Conservation (phyloP, 1,139 yeast species). For the Protomyces inouyei region DNA sequence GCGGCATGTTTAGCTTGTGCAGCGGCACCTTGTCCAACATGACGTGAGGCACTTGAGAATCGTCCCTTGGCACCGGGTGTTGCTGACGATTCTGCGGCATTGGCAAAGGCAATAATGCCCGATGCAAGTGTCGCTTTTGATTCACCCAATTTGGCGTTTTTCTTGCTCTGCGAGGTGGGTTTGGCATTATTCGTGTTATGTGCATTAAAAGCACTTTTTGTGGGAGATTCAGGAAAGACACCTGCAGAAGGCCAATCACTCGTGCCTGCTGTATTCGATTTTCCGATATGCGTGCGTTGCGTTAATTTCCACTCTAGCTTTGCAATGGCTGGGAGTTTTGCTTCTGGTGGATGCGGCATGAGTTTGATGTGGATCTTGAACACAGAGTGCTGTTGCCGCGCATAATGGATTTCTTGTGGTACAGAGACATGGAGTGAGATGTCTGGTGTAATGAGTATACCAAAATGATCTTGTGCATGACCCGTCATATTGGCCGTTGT, state of each 20-base stretch:
- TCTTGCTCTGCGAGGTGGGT: neutral
- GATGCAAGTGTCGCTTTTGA: constrained; percentile 11
- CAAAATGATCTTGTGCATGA: constrained; percentile 45
- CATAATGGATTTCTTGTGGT: constrained; percentile 19
- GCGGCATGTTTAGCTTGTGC: neutral
- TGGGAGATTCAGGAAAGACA: neutral
- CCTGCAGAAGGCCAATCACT: neutral
- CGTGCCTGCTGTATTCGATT: neutral
- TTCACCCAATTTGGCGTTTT: constrained; percentile 1
- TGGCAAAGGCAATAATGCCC: constrained; percentile 1
- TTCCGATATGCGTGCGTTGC: constrained; percentile 7
- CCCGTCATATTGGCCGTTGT: constrained; percentile 15
- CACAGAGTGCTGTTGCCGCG: constrained; percentile 10
- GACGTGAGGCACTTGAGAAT: neutral
- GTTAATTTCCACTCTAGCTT: constrained; percentile 20
- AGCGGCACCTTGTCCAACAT: neutral
- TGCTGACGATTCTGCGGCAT: neutral
- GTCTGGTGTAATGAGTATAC: constrained; percentile 92
- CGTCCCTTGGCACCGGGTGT: neutral
- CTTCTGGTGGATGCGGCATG: constrained; percentile 26
- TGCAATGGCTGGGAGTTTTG: constrained; percentile 16
- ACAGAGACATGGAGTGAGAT: constrained; percentile 24
- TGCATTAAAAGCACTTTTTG: neutral
- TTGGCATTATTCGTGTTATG: neutral
- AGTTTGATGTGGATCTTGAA: constrained; percentile 23